Percentiles rank a stretch among this genome's conserved stretches.
Conservation (phyloP, 352 stramenopile genomes). For the Globisporangium canariense region DNA sequence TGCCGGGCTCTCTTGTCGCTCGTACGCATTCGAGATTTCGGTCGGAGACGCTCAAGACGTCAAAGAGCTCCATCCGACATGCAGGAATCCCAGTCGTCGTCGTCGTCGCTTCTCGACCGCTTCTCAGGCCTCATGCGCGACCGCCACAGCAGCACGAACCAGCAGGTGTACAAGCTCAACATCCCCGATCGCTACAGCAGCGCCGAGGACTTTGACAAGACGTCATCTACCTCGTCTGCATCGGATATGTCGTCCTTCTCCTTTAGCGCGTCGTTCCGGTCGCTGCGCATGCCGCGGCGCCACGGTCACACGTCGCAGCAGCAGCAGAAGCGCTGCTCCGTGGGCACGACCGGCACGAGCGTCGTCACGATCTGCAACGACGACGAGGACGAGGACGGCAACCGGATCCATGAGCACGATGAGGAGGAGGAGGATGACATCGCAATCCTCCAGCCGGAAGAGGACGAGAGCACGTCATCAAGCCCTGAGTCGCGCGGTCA, state of each 20-base stretch:
- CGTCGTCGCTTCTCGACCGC: not conserved
- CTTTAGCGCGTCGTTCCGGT: slow-evolving; percentile 5
- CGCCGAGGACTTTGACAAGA: slow-evolving; percentile 9
- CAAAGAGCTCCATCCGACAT: not conserved
- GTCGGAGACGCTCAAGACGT: not conserved
- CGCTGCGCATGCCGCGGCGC: slow-evolving; percentile 8
- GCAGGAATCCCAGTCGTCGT: not conserved
- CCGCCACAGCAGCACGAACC: not conserved
- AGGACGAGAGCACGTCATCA: not conserved
- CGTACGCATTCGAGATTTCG: slow-evolving; percentile 5
- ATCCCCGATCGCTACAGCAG: slow-evolving; percentile 10
- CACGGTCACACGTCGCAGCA: not conserved
- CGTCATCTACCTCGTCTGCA: not conserved
- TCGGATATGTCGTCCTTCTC: not conserved
- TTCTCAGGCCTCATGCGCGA: slow-evolving; percentile 3
- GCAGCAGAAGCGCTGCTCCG: slow-evolving; percentile 11
- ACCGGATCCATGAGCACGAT: not conserved
- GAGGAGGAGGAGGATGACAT: slow-evolving; percentile 19
- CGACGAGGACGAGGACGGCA: slow-evolving; percentile 4
- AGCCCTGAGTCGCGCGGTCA: slow-evolving; percentile 4
- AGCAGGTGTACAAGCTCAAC: slow-evolving; percentile 10
- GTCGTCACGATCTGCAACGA: slow-evolving; percentile 11
- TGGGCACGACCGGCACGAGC: slow-evolving; percentile 15
- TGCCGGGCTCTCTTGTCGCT: not conserved
- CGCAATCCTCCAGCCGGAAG: slow-evolving; percentile 18